Evolutionary conservation across 2,329 filamentous ascomycete species (phyloP).

Genomic region (Xylaria sp.): DNA sequence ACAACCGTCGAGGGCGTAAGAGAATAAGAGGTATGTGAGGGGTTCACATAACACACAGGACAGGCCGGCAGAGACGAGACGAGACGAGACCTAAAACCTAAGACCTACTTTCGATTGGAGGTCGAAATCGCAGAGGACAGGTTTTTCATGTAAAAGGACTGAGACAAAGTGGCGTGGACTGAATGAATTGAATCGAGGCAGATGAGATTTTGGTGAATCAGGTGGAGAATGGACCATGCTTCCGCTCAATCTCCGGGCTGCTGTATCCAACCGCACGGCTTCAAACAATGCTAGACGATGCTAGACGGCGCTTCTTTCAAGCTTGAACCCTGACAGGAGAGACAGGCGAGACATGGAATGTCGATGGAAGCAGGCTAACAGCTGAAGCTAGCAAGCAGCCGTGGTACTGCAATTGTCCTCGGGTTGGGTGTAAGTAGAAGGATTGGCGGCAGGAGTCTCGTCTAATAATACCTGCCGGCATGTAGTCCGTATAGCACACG

Average conservation of each 20-base stretch:
- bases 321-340: conserved; percentile 6
- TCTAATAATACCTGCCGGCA: neutral
- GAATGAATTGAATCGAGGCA: neutral
- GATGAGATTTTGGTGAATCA: conserved; percentile 3
- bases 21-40: neutral
- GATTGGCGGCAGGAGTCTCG: too few relatives aligned
- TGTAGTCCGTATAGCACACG: too few relatives aligned
- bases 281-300: neutral
- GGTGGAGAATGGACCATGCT: conserved; percentile 7
- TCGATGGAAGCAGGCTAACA: too few relatives aligned
- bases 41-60: neutral
- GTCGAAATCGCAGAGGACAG: neutral
- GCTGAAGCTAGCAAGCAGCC: too few relatives aligned
- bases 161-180: conserved; percentile 8
- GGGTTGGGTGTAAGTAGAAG: too few relatives aligned
- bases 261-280: conserved; percentile 1
- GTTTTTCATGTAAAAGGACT: conserved; percentile 2
- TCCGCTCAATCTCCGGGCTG: conserved; percentile 8
- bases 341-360: neutral
- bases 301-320: neutral
- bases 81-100: neutral
- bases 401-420: too few relatives aligned
- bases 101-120: neutral
- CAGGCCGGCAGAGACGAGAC: too few relatives aligned
- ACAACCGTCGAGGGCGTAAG: neutral